A percentile compares a stretch with the other conserved stretches of the same genome.
These are phyloP conservation scores for Paraconiothyrium brasiliense DNA, from an alignment of 2,329 filamentous ascomycete genomes.

Conservation along the genomic window DNA sequence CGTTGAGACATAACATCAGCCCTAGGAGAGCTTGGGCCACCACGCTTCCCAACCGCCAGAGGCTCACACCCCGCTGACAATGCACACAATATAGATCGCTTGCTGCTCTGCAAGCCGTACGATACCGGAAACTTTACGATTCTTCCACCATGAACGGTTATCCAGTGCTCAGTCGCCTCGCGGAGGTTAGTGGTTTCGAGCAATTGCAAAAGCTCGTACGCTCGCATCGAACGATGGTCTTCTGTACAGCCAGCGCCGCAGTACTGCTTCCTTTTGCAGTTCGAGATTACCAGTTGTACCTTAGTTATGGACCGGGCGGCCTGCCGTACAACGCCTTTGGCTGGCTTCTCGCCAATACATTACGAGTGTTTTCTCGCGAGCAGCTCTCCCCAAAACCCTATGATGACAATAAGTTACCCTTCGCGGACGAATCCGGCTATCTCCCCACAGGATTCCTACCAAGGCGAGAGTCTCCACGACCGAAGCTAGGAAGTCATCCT, in stretches of 20 bases:
- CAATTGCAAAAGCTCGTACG: background rate
- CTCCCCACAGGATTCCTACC: constrained; percentile 27
- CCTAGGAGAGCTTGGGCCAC: background rate
- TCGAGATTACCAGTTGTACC: constrained; percentile 52
- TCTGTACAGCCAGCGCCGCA: constrained; percentile 22
- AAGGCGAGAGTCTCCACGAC: constrained; percentile 21
- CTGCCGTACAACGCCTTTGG: constrained; percentile 55
- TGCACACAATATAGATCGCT: background rate
- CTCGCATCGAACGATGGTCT: constrained; percentile 20
- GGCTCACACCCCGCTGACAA: background rate
- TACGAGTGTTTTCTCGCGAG: constrained; percentile 50
- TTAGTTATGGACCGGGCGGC: constrained; percentile 57
- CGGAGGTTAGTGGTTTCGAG: background rate
- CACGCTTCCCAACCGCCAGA: background rate
- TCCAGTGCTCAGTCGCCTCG: background rate
- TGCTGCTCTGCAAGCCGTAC: background rate
- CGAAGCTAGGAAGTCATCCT: constrained; percentile 28
- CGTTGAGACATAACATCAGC: too few relatives aligned
- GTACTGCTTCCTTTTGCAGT: constrained; percentile 25
- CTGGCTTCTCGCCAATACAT: constrained; percentile 46
- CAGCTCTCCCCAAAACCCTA: constrained; percentile 41
- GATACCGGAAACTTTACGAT: too few relatives aligned
- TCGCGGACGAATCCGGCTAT: constrained; percentile 25
- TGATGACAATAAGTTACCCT: constrained; percentile 24
- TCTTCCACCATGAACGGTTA: constrained; percentile 13